Base-by-base conservation (phyloP, 768 basidiomycete genomes). In the Mrakia blollopis region DNA sequence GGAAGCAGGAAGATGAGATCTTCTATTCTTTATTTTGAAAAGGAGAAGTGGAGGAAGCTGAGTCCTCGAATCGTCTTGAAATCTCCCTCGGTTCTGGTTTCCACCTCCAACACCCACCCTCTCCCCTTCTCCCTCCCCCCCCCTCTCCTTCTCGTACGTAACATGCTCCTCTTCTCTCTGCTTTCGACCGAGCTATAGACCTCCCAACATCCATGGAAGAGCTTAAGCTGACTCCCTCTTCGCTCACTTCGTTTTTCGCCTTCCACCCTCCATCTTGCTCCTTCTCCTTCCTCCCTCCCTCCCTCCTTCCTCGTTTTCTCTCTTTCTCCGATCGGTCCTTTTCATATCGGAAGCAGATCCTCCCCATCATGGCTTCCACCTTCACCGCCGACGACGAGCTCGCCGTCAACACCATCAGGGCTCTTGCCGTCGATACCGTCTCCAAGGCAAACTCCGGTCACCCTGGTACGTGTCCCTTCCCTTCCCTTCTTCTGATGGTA, bases 371-470 rank as follows among this genome's bases (percentile, higher is more conserved):
- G 76, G 72, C 76, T 47, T 41, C 67, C 11, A 41, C 39, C 32
- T 77, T 77, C 50, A 57, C 76, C 62, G 70, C 80, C 63, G 71
- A 78, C 52, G 81, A 81, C 75, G 41, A 78, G 44, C 75, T 76
- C 72, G 80, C 79, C 67, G 77, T 81, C 77, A 79, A 80, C 76
- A 81, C 81, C 47, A 81, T 81, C 80, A 77, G 81, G 52, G 80
- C 80, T 32, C 78, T 81, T 18, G 84, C 84, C 23, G 84, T 82
- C 69, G 84, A 84, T 82, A 82, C 83, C 30, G 83, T 84, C 62
- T 80, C 77, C 79, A 84, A 84, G 82, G 83, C 93, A 81, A 96
- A 96, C 89, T 94, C 92, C 80, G 94, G 94, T 76, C 94, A 95
- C 84, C 94, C 92, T 79, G 93, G 93, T 90, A 78, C 69, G 86